Evolutionary conservation across 139 green algal species (phyloP), one percentile per base, ranked within the genome.

Genomic region (Coccomyxa sp.): DNA sequence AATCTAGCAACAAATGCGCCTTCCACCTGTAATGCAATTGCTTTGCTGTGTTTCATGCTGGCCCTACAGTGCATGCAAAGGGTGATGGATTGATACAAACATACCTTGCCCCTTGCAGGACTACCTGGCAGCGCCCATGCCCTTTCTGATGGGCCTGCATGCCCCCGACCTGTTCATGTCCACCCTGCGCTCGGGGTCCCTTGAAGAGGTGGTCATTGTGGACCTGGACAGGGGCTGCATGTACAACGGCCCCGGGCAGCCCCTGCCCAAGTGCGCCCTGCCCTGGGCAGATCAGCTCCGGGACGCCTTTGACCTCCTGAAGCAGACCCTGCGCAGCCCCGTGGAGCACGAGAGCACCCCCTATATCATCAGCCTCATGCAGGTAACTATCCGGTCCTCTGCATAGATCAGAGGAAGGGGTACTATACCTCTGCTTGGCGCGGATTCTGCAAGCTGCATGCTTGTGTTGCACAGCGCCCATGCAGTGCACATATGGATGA

Each of bases 81-180:
- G n/a, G n/a, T n/a, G n/a, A n/a, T n/a, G n/a, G n/a, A n/a, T n/a
- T n/a, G n/a, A n/a, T n/a, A n/a, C n/a, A n/a, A n/a, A n/a, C n/a
- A n/a, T n/a, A n/a, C n/a, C n/a, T n/a, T n/a, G n/a, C n/a, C n/a
- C n/a, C n/a, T n/a, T n/a, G 72, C 82, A 88, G 80, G 91, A 96
- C 79, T 95, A 95, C 86, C 85, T 96, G 73, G 76, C 84, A 0
- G 92, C 92, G 2, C 91, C 92, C 36, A 94, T 96, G 87, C 92
- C 92, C 31, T 96, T 93, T 78, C 81, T 96, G n/a, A 84, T 94
- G 18, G 92, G 92, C 40, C 55, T 96, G 54, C 89, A 85, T 40
- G 85, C 86, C 7, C 77, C 90, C 29, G 80, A 90, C 81, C 82
- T 93, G 82, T 84, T 83, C 1, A 70, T 74, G 44, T 29, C 38